A percentile compares a stretch with the other conserved stretches of the same genome.
Evolutionary conservation across 2,329 filamentous ascomycete species (phyloP).

Genomic region (Nectriaceae sp.): DNA sequence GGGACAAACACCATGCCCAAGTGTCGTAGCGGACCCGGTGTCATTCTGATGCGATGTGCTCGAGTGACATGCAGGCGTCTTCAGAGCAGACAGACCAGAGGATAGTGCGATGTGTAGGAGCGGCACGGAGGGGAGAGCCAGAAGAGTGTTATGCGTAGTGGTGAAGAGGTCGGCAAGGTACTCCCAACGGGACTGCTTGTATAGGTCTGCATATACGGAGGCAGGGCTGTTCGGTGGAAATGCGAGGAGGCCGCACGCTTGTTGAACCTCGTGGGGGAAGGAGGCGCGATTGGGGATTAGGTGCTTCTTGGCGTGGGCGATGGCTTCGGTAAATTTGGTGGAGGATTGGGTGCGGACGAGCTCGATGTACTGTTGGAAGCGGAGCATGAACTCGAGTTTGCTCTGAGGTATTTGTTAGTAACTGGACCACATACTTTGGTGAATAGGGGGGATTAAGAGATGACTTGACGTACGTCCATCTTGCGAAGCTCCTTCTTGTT

Average conservation of each 20-base stretch:
- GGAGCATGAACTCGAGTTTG: slow-evolving; percentile 88
- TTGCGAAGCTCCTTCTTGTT: slow-evolving; percentile 92
- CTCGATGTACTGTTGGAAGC: slow-evolving; percentile 94
- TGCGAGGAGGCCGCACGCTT: slow-evolving; percentile 79
- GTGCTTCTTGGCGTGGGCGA: slow-evolving; percentile 79
- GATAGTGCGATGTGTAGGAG: slow-evolving; percentile 89
- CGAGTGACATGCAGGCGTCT: slow-evolving; percentile 91
- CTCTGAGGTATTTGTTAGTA: slow-evolving; percentile 51
- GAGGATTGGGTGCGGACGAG: slow-evolving; percentile 70
- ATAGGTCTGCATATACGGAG: slow-evolving; percentile 58
- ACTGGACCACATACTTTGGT: neutral
- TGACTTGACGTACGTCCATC: slow-evolving; percentile 63
- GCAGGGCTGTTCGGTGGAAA: slow-evolving; percentile 58
- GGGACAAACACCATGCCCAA: slow-evolving; percentile 80
- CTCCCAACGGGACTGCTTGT: slow-evolving; percentile 72
- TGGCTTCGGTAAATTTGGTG: slow-evolving; percentile 72
- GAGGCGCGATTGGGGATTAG: slow-evolving; percentile 69
- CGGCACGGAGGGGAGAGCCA: slow-evolving; percentile 78
- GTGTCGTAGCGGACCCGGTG: slow-evolving; percentile 37
- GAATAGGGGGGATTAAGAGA: slow-evolving; percentile 4
- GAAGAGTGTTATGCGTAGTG: slow-evolving; percentile 81
- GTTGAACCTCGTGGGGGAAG: slow-evolving; percentile 68
- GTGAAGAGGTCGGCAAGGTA: slow-evolving; percentile 80
- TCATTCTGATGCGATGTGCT: slow-evolving; percentile 45
- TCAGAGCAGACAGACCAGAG: slow-evolving; percentile 89